Conservation (phyloP, 192 early-diverging fungal species). For the Gamsiella multidivaricata region DNA sequence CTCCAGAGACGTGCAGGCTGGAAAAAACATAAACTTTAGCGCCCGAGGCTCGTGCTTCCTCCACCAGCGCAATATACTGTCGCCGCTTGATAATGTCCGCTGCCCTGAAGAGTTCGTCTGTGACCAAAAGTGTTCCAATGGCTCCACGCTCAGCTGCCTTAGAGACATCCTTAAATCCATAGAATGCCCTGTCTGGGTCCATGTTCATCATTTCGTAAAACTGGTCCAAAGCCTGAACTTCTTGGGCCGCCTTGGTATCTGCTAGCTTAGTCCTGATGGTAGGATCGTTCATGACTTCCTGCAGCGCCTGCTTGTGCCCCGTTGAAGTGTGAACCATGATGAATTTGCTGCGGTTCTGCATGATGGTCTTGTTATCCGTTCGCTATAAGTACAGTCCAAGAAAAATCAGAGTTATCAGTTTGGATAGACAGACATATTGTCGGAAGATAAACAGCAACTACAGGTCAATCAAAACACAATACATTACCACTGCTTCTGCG, state of each 20-base stretch:
- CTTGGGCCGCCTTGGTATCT: conserved; percentile 93
- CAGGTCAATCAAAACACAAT: background rate
- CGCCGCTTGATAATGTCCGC: conserved; percentile 85
- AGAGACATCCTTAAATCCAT: conserved; percentile 87
- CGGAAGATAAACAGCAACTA: background rate
- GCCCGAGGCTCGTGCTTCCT: conserved; percentile 76
- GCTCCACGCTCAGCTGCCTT: conserved; percentile 88
- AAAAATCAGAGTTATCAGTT: background rate
- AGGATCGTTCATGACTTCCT: conserved; percentile 92
- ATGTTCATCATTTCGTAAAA: conserved; percentile 93
- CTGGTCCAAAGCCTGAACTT: conserved; percentile 82
- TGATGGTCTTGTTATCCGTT: conserved; percentile 81
- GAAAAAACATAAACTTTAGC: conserved; percentile 91
- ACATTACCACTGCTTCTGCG: conserved; percentile 77
- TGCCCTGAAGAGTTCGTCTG: conserved; percentile 92
- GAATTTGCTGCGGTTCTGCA: conserved; percentile 91
- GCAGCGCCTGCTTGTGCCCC: conserved; percentile 96
- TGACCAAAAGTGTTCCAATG: conserved; percentile 89
- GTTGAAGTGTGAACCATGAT: conserved; percentile 92
- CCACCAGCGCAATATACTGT: conserved; percentile 90
- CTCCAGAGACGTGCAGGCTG: conserved; percentile 93
- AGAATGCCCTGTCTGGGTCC: conserved; percentile 93
- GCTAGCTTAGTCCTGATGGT: conserved; percentile 79
- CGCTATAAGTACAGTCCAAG: conserved; percentile 62
- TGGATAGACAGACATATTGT: background rate